Conservation (phyloP, 2,329 filamentous ascomycete genomes). For the Aschersonia sp. region DNA sequence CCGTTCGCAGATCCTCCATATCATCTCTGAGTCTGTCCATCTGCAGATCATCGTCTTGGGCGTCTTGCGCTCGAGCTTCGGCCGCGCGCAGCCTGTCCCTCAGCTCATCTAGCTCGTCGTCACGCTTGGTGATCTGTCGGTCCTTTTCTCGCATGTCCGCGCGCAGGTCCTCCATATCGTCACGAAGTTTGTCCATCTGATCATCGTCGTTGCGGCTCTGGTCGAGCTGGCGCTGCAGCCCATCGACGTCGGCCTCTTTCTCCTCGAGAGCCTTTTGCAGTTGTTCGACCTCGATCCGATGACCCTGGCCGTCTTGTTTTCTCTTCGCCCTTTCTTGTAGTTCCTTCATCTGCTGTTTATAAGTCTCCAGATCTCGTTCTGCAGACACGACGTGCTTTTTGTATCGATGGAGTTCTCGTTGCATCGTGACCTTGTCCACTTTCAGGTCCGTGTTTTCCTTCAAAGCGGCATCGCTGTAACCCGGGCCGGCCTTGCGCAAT, state of each 20-base stretch:
- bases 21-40: slow-evolving; percentile 57
- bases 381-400: slow-evolving; percentile 72
- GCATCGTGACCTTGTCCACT: slow-evolving; percentile 80
- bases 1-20: slow-evolving; percentile 61
- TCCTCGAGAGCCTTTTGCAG: slow-evolving; percentile 42
- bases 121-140: slow-evolving; percentile 54
- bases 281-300: slow-evolving; percentile 45
- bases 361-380: slow-evolving; percentile 75
- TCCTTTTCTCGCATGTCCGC: slow-evolving; percentile 65
- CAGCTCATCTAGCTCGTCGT: slow-evolving; percentile 61
- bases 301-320: slow-evolving; percentile 57
- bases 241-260: slow-evolving; percentile 45
- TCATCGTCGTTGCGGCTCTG: slow-evolving; percentile 40
- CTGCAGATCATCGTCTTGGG: slow-evolving; percentile 31
- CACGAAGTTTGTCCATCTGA: slow-evolving; percentile 51
- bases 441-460: slow-evolving; percentile 96
- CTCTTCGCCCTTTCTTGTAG: slow-evolving; percentile 70
- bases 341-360: slow-evolving; percentile 67
- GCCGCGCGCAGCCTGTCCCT: slow-evolving; percentile 32
- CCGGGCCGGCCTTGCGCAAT: slow-evolving; percentile 71
- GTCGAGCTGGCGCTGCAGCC: slow-evolving; percentile 45
- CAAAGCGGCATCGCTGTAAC: slow-evolving; percentile 76
- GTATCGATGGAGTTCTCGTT: slow-evolving; percentile 73
- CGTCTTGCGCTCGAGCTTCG: too few species aligned
- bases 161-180: slow-evolving; percentile 64